These are phyloP conservation scores for Pleoardoris graminearum DNA, from an alignment of 2,329 filamentous ascomycete species.

Conservation along the genomic window DNA sequence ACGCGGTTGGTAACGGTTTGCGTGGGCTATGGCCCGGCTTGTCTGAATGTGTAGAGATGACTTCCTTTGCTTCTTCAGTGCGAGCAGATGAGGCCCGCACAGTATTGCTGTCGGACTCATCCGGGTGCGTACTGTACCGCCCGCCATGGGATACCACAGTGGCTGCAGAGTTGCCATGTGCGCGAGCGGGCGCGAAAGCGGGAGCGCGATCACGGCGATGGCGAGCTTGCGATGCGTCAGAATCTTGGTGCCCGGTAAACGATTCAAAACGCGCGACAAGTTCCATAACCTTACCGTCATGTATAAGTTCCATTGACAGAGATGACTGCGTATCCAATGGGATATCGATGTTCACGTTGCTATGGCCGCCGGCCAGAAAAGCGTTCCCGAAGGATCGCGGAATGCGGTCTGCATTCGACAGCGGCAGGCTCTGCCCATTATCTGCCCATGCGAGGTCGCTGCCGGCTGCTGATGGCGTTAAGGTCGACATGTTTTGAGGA, in stretches of 20 bases:
- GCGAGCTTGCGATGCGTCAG: conserved; percentile 20
- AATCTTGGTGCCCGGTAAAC: conserved; percentile 13
- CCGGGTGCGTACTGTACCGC: not conserved
- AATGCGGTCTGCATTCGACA: conserved; percentile 18
- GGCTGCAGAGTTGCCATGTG: not conserved
- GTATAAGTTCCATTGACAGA: conserved; percentile 25
- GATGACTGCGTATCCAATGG: conserved; percentile 23
- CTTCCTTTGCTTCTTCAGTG: not conserved
- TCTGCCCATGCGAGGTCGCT: conserved; percentile 9
- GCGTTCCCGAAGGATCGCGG: conserved; percentile 26
- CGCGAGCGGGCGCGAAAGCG: too few species aligned
- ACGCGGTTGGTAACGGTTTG: conserved; percentile 34
- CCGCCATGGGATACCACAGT: not conserved
- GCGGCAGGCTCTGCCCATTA: conserved; percentile 1
- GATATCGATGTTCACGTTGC: conserved; percentile 29
- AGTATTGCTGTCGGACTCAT: conserved; percentile 12
- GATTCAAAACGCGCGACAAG: conserved; percentile 27
- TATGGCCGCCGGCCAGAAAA: conserved; percentile 11
- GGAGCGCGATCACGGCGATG: conserved; percentile 5
- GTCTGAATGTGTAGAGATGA: not conserved
- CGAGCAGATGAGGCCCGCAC: conserved; percentile 5
- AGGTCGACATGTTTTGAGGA: conserved; percentile 32
- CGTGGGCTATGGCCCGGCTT: conserved; percentile 21
- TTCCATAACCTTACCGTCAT: conserved; percentile 34
- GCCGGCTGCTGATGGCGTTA: conserved; percentile 20